These are phyloP conservation scores for Orbilia quercus DNA, from an alignment of 2,329 filamentous ascomycete species.

Conservation along the genomic window DNA sequence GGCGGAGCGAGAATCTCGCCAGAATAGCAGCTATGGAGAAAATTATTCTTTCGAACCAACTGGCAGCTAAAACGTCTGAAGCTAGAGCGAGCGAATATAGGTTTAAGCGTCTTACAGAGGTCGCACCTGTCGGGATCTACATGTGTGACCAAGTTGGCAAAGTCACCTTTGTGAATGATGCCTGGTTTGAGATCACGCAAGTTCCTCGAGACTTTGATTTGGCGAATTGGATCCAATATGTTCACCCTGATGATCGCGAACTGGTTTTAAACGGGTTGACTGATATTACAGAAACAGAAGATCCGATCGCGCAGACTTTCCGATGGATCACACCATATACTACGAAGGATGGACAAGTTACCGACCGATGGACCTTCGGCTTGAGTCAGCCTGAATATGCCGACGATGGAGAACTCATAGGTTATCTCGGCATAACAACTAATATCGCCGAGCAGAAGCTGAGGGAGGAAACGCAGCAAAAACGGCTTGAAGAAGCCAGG, in stretches of 20 bases:
- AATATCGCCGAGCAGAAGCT: slow-evolving; percentile 88
- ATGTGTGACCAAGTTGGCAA: slow-evolving; percentile 78
- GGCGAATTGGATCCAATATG: slow-evolving; percentile 39
- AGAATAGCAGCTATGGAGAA: slow-evolving; percentile 79
- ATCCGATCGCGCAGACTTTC: slow-evolving; percentile 13
- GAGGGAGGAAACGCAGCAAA: slow-evolving; percentile 82
- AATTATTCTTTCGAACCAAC: slow-evolving; percentile 79
- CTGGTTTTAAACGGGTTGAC: background rate
- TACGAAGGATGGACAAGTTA: slow-evolving; percentile 59
- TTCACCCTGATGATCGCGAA: slow-evolving; percentile 21
- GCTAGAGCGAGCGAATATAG: slow-evolving; percentile 73
- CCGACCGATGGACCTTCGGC: slow-evolving; percentile 81
- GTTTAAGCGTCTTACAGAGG: slow-evolving; percentile 85
- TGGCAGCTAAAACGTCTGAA: slow-evolving; percentile 72
- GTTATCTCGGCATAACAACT: slow-evolving; percentile 82
- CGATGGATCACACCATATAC: slow-evolving; percentile 39
- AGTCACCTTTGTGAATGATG: slow-evolving; percentile 84
- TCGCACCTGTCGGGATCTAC: slow-evolving; percentile 82
- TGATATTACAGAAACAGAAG: slow-evolving; percentile 20
- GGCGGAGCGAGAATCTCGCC: slow-evolving; percentile 77
- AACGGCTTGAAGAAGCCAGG: slow-evolving; percentile 81
- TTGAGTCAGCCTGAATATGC: slow-evolving; percentile 79
- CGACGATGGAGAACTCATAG: slow-evolving; percentile 73
- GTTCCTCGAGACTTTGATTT: slow-evolving; percentile 35
- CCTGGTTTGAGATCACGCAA: slow-evolving; percentile 68